A percentile compares a stretch with the other conserved stretches of the same genome.
These are phyloP conservation scores for Chlorophyllum brunneum DNA, from an alignment of 768 basidiomycete genomes.

Conservation along the genomic window DNA sequence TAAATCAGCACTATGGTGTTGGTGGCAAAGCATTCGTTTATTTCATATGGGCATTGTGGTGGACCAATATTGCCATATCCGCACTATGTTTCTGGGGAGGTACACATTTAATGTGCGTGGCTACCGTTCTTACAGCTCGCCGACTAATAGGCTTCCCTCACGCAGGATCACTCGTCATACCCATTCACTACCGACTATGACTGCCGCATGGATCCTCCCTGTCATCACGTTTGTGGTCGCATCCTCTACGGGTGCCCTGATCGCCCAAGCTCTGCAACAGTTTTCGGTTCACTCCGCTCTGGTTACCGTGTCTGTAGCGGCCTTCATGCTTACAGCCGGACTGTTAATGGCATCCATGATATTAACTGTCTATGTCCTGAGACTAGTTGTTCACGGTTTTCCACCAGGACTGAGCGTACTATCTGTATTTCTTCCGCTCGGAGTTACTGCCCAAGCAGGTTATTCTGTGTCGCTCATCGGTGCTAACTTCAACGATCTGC, in stretches of 20 bases:
- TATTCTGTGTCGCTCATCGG: conserved; percentile 56
- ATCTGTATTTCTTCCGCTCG: conserved; percentile 69
- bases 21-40: conserved; percentile 52
- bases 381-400: conserved; percentile 54
- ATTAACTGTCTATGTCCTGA: conserved; percentile 58
- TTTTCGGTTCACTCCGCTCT: conserved; percentile 47
- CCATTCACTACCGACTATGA: conserved; percentile 54
- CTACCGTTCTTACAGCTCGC: background rate
- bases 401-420: conserved; percentile 44
- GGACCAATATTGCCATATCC: conserved; percentile 57
- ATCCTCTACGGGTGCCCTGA: conserved; percentile 59
- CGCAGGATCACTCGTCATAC: conserved; percentile 51
- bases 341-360: conserved; percentile 63
- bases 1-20: conserved; percentile 41
- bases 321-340: conserved; percentile 54
- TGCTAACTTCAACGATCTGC: conserved; percentile 34
- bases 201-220: conserved; percentile 69
- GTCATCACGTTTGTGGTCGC: conserved; percentile 72
- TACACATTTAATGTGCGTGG: conserved; percentile 62
- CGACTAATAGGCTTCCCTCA: background rate
- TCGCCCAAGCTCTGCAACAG: conserved; percentile 45
- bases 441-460: conserved; percentile 68
- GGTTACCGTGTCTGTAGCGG: conserved; percentile 48
- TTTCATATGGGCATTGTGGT: conserved; percentile 64
- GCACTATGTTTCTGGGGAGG: conserved; percentile 56